These are phyloP conservation scores for Sugiyamaella smithiae DNA, from an alignment of 805 yeast species.

Conservation along the genomic window DNA sequence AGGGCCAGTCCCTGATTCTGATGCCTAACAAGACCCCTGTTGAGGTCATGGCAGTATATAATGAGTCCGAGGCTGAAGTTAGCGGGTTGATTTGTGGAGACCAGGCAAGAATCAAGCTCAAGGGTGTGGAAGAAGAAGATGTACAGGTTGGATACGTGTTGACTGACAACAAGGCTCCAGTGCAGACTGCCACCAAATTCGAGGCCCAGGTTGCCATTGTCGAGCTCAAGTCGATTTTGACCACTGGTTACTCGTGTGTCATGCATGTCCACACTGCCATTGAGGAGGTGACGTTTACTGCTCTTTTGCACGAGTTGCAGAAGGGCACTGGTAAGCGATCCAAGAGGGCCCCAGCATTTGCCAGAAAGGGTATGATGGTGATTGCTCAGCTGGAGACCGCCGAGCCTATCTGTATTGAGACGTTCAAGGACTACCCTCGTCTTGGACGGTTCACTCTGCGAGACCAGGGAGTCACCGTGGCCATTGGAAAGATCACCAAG, in stretches of 20 bases:
- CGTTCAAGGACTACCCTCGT: slow-evolving; percentile 89
- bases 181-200: slow-evolving; percentile 82
- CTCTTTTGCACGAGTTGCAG: slow-evolving; percentile 87
- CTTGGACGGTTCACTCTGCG: slow-evolving; percentile 97
- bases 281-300: slow-evolving; percentile 84
- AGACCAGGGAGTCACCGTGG: slow-evolving; percentile 97
- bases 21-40: slow-evolving; percentile 90
- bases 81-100: slow-evolving; percentile 92
- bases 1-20: slow-evolving; percentile 67
- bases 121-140: slow-evolving; percentile 97
- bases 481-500: slow-evolving; percentile 96
- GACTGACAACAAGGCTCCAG: slow-evolving; percentile 82
- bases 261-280: slow-evolving; percentile 99
- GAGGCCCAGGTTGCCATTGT: slow-evolving; percentile 97
- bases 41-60: slow-evolving; percentile 83
- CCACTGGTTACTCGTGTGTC: slow-evolving; percentile 95
- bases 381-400: slow-evolving; percentile 85
- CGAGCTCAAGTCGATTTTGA: slow-evolving; percentile 89
- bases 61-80: slow-evolving; percentile 94
- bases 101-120: slow-evolving; percentile 89
- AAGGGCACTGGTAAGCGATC: slow-evolving; percentile 96
- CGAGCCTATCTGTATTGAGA: slow-evolving; percentile 90
- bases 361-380: slow-evolving; percentile 97
- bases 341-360: slow-evolving; percentile 96
- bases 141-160: slow-evolving; percentile 87